A percentile compares a stretch with the other conserved stretches of the same genome.
phyloP scores from a whole-genome alignment of 2,329 filamentous ascomycete genomes.

The Fusarium dlaminii region DNA sequence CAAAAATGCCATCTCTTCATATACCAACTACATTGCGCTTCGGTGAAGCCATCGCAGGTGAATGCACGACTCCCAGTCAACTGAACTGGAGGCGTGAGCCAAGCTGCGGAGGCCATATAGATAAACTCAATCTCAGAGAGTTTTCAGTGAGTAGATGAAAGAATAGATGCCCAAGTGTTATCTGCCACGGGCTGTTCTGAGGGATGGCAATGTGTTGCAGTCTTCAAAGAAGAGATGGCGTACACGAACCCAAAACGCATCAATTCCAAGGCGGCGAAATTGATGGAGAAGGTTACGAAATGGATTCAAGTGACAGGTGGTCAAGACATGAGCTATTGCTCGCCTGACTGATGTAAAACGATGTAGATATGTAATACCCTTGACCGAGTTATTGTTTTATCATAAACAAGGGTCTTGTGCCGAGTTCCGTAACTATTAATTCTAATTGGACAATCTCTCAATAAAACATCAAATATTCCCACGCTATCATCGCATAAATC shows the following conservation, averaged over 20 bases:
- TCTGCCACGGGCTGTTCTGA: background rate
- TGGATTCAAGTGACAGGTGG: too few relatives aligned
- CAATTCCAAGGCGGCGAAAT: background rate
- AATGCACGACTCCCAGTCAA: background rate
- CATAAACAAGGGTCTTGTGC: background rate
- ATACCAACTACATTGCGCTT: background rate
- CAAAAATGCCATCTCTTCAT: background rate
- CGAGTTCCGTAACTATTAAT: background rate
- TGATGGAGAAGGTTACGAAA: fast-evolving
- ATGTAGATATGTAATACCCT: background rate
- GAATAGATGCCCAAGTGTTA: background rate
- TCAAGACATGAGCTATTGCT: background rate
- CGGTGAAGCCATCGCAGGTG: background rate
- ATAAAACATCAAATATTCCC: background rate
- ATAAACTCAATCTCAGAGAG: fast-evolving
- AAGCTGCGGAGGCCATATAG: background rate
- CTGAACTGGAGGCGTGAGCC: background rate
- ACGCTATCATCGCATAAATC: background rate
- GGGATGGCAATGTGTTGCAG: background rate
- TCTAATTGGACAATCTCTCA: background rate
- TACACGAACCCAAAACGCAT: background rate
- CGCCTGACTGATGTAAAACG: background rate
- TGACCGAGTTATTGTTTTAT: background rate
- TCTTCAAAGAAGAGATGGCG: background rate
- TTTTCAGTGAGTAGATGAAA: fast-evolving